Conservation (phyloP, 2,329 filamentous ascomycete species). For the Fonsecaea erecta region DNA sequence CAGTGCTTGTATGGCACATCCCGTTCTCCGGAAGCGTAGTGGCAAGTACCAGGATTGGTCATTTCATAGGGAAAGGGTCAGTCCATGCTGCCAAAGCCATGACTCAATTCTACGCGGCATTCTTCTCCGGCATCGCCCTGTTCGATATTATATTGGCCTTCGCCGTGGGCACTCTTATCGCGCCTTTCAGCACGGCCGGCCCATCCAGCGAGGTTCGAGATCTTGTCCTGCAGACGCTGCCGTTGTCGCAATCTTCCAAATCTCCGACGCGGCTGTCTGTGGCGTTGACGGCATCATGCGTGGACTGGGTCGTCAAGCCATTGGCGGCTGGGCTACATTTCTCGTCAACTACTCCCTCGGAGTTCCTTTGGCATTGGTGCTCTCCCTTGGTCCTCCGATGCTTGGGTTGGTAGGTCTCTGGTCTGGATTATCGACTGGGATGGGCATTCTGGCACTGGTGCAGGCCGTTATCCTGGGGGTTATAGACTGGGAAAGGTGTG, state of each 20-base stretch:
- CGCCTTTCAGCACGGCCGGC: slow-evolving; percentile 69
- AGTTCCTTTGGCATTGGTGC: slow-evolving; percentile 22
- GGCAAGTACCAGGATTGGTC: slow-evolving; percentile 77
- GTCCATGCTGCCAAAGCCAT: slow-evolving; percentile 63
- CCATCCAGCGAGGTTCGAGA: slow-evolving; percentile 58
- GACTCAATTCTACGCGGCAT: slow-evolving; percentile 68
- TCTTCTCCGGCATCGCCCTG: slow-evolving; percentile 65
- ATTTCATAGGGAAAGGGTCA: slow-evolving; percentile 74
- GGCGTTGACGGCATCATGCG: slow-evolving; percentile 75
- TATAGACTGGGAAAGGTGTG: slow-evolving; percentile 26
- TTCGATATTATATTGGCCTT: slow-evolving; percentile 70
- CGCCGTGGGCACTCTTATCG: slow-evolving; percentile 67
- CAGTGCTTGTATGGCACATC: slow-evolving; percentile 62
- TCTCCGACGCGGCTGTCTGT: slow-evolving; percentile 73
- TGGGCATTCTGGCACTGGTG: slow-evolving; percentile 8
- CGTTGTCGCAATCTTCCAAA: slow-evolving; percentile 77
- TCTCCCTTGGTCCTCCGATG: slow-evolving; percentile 22
- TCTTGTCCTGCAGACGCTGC: slow-evolving; percentile 67
- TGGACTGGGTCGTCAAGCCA: slow-evolving; percentile 76
- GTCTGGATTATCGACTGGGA: slow-evolving; percentile 17
- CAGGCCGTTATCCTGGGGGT: slow-evolving; percentile 18
- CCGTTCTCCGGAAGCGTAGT: slow-evolving; percentile 83
- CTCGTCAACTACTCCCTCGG: slow-evolving; percentile 75
- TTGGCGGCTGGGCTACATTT: slow-evolving; percentile 78
- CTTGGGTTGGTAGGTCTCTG: slow-evolving; percentile 23